Conservation (phyloP, 495 filamentous ascomycete species). For the Aspergillus funiculosus region DNA sequence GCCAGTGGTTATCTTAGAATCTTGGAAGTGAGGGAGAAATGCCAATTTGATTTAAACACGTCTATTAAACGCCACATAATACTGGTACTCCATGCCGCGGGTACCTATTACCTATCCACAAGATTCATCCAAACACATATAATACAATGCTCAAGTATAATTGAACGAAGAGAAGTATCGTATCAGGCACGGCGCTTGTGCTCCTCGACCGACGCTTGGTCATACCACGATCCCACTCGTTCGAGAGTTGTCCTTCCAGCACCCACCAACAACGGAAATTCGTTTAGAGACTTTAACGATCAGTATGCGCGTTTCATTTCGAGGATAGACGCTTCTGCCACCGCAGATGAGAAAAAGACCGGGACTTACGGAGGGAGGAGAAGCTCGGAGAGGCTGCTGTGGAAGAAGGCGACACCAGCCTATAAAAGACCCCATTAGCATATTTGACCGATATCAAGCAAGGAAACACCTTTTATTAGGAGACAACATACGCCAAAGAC, state of each 20-base stretch:
- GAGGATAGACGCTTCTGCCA: too few species aligned
- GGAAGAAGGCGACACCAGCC: conserved; percentile 68
- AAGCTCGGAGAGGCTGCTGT: conserved; percentile 68
- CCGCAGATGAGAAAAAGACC: background rate
- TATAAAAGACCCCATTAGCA: conserved; percentile 29
- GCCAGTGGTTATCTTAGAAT: too few species aligned
- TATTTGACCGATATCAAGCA: background rate
- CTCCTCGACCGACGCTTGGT: background rate
- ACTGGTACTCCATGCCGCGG: background rate
- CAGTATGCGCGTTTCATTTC: too few species aligned
- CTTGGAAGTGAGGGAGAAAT: too few species aligned
- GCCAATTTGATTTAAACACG: conserved; percentile 8
- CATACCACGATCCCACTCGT: too few species aligned
- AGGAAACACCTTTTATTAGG: background rate
- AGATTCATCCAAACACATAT: conserved; percentile 15
- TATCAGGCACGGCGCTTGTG: conserved; percentile 5
- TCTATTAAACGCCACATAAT: conserved; percentile 17
- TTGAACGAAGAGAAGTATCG: conserved; percentile 8
- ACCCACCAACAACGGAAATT: conserved; percentile 3
- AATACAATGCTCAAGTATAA: conserved; percentile 24
- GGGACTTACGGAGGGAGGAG: conserved; percentile 64
- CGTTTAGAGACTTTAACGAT: conserved; percentile 19
- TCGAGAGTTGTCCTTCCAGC: background rate
- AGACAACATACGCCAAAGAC: conserved; percentile 63
- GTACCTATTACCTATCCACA: conserved; percentile 1